Base-by-base conservation (phyloP, 441 rosid genomes). In the Gossypium schwendimanii region DNA sequence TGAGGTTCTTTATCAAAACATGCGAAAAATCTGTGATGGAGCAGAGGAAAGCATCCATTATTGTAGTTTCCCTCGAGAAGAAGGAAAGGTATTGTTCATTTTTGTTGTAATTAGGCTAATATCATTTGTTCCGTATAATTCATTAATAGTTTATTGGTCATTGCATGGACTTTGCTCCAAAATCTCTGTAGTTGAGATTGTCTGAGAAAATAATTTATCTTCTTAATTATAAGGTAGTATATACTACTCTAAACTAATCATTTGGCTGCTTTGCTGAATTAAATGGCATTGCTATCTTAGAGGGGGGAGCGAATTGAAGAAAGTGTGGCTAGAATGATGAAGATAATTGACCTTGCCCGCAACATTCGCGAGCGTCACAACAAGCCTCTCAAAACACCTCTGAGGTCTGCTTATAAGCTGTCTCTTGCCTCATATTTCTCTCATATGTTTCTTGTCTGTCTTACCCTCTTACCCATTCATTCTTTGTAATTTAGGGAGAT, bases 241-340 rank as follows among this genome's bases (percentile, higher is more conserved):
- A 58, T 60, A 44, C 26, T 45, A n/a, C 24, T 17, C 2, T 66
- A 68, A 36, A 6, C 31, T 26, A 45, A 21, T 59, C 54, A 64
- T 15, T 76, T 44, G 12, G 14, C 68, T 59, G 6, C 11, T 2
- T 47, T 18, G 15, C 66, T 74, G 18, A 63, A 33, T 79, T 44
- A 23, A 63, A 28, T 72, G 72, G n/a, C 47, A 57, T 57, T 86
- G 49, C 70, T 31, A 59, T 79, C 71, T 68, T 78, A 96, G 98
- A 84, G 88, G 78, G 96, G 79, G 78, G 88, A 89, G 77, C 86
- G 91, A 60, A 92, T 93, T 87, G 99, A 96, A 82, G 85, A 74
- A 80, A 96, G 99, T 85, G 98, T 96, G 47, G 73, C 88, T 57
- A 92, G 98, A 82, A 96, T 96, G 99, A 93, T 83, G 86, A 96